These are phyloP conservation scores for Aspergillus baeticus DNA, from an alignment of 495 filamentous ascomycete species.

Conservation along the genomic window DNA sequence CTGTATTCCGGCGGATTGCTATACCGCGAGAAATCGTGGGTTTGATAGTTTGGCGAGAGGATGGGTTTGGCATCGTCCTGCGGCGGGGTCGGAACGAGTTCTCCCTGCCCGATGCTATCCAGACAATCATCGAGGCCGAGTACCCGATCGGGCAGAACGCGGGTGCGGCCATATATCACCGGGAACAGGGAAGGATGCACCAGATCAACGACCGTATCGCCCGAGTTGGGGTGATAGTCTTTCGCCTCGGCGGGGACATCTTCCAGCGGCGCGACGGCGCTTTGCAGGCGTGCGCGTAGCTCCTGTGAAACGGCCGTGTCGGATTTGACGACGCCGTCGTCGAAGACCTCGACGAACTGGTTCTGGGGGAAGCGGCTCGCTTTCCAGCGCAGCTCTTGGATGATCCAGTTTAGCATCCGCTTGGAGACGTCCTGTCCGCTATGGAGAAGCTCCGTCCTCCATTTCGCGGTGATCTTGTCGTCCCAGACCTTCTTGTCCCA, in stretches of 20 bases:
- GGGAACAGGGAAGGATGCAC: slow-evolving; percentile 13
- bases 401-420: slow-evolving; percentile 51
- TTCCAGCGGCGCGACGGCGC: slow-evolving; percentile 2
- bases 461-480: slow-evolving; percentile 8
- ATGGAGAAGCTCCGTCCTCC: slow-evolving; percentile 13
- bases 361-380: slow-evolving; percentile 11
- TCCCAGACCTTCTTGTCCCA: slow-evolving; percentile 34
- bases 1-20: not conserved
- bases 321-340: slow-evolving; percentile 9
- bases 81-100: not conserved
- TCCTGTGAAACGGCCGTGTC: slow-evolving; percentile 1
- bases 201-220: slow-evolving; percentile 9
- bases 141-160: slow-evolving; percentile 2
- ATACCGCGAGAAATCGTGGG: too few relatives aligned
- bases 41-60: not conserved
- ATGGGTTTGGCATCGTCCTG: not conserved
- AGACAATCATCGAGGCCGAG: slow-evolving; percentile 1
- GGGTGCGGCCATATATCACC: slow-evolving; percentile 2
- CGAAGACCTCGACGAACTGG: not conserved
- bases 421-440: slow-evolving; percentile 33
- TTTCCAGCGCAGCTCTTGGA: slow-evolving; percentile 51
- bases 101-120: not conserved
- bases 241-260: not conserved
- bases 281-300: not conserved
- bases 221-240: slow-evolving; percentile 14